Percentiles rank a stretch among this genome's conserved stretches.
phyloP scores from a whole-genome alignment of 1,284 basidiomycete species.

The Macrocystidia cucumis region DNA sequence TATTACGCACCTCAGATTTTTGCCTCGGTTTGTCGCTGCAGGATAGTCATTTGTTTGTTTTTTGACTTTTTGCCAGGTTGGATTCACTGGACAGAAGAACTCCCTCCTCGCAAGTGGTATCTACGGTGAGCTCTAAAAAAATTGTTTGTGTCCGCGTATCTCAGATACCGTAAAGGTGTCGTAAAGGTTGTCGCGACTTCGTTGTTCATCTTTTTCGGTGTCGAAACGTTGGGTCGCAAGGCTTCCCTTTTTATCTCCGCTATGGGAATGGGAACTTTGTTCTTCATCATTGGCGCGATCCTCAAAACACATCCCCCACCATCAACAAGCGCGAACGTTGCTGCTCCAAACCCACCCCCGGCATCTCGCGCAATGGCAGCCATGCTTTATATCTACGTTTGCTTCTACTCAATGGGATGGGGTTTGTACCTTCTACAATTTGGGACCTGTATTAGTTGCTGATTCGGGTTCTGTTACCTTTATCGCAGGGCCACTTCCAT shows the following conservation, averaged over 20 bases:
- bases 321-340: slow-evolving; percentile 17
- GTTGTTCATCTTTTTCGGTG: slow-evolving; percentile 40
- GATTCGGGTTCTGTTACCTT: slow-evolving; percentile 1
- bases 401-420: slow-evolving; percentile 71
- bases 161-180: slow-evolving; percentile 24
- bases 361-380: slow-evolving; percentile 66
- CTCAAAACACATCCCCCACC: slow-evolving; percentile 67
- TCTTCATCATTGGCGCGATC: slow-evolving; percentile 73
- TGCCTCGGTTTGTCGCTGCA: slow-evolving; percentile 48
- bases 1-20: slow-evolving; percentile 79
- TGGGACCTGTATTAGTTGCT: background rate
- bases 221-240: slow-evolving; percentile 71
- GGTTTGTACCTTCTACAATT: slow-evolving; percentile 16
- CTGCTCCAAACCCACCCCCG: slow-evolving; percentile 26
- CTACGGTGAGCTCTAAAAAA: slow-evolving; percentile 40
- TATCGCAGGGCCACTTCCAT: slow-evolving; percentile 46
- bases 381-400: slow-evolving; percentile 70
- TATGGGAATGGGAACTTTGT: slow-evolving; percentile 74
- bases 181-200: slow-evolving; percentile 67
- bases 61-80: slow-evolving; percentile 35
- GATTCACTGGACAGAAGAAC: slow-evolving; percentile 50
- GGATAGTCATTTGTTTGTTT: background rate
- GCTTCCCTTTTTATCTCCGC: slow-evolving; percentile 66
- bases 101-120: slow-evolving; percentile 76
- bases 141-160: slow-evolving; percentile 4